phyloP scores from a whole-genome alignment of 768 basidiomycete genomes.

The Tephrocybe sp. region DNA sequence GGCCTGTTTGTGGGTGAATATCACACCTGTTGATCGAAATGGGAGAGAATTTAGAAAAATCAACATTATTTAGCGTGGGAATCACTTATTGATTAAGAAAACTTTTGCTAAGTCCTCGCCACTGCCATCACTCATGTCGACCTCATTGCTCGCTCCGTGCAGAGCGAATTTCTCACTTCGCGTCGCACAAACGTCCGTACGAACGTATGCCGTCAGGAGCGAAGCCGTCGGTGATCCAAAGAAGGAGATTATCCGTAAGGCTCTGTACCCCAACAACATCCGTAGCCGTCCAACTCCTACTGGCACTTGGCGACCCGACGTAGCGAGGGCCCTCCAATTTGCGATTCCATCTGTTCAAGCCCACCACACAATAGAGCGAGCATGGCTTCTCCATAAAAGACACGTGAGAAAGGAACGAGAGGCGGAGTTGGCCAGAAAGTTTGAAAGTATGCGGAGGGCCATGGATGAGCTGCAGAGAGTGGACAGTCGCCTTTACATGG shows the following conservation, averaged over 20 bases:
- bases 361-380: slow-evolving; percentile 89
- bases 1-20: no score
- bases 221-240: slow-evolving; percentile 56
- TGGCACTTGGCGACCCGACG: slow-evolving; percentile 83
- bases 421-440: slow-evolving; percentile 73
- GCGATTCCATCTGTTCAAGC: slow-evolving; percentile 90
- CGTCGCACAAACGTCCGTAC: slow-evolving; percentile 22
- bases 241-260: slow-evolving; percentile 72
- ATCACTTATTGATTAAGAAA: neutral
- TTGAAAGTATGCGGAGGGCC: slow-evolving; percentile 76
- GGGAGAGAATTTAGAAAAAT: neutral
- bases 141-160: slow-evolving; percentile 35
- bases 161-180: slow-evolving; percentile 32
- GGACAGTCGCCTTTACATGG: slow-evolving; percentile 59
- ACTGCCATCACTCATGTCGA: slow-evolving; percentile 16
- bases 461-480: slow-evolving; percentile 77
- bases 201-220: slow-evolving; percentile 41
- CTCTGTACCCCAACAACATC: slow-evolving; percentile 78
- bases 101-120: slow-evolving; percentile 1
- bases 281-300: slow-evolving; percentile 72
- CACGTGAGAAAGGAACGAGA: slow-evolving; percentile 70
- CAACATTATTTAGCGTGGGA: slow-evolving; percentile 15
- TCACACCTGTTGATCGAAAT: no score
- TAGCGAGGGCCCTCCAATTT: slow-evolving; percentile 69
- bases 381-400: slow-evolving; percentile 82